Base-by-base conservation (phyloP, 148 eudicot species). In the Gaultheria prostrata region DNA sequence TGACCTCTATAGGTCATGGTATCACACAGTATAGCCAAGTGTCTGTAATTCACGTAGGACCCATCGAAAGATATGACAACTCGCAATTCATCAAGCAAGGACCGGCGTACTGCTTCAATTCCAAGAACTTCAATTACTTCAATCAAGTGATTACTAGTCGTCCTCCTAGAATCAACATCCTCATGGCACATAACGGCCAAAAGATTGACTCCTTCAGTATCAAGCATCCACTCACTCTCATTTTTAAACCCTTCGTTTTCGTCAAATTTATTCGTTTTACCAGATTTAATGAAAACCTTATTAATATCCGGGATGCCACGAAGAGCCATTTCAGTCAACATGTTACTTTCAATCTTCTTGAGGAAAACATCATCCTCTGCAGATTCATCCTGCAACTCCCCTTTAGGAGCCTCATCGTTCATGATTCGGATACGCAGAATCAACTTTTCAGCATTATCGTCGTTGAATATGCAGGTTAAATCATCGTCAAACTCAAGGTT, bases 1-100 rank as follows among this genome's bases (percentile, higher is more conserved):
- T 97, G 99, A 82, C 99, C 99, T 63, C 99, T 95, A 84, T 97
- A 97, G 18, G 98, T 97, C 99, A 97, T 97, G 1, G 98, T 93
- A 86, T 97, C 99, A 83, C 99, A 97, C 87, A 97, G 85, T 51
- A 97, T 97, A 82, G 99, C 98, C 90, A 97, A 77, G 83, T 97
- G 99, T 24, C 99, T 89, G 65, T 97, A 97, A 76, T 97, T 97
- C 7, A 97, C 99, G 86, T 97, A 97, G 9, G 99, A 97, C 35
- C 98, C 99, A 80, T 97, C 99, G 71, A 97, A 97, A 46, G 99
- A 97, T 65, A 97, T 97, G 78, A 97, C 99, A 76, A 95, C 99
- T 28, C 98, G 94, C 85, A 97, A 78, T 84, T 97, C 99, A 83
- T 97, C 98, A 28, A 97, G 92, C 89, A 97, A 90, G 32, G 99